phyloP scores from a whole-genome alignment of 78 protist genomes.

The Kipferlia bialata region DNA sequence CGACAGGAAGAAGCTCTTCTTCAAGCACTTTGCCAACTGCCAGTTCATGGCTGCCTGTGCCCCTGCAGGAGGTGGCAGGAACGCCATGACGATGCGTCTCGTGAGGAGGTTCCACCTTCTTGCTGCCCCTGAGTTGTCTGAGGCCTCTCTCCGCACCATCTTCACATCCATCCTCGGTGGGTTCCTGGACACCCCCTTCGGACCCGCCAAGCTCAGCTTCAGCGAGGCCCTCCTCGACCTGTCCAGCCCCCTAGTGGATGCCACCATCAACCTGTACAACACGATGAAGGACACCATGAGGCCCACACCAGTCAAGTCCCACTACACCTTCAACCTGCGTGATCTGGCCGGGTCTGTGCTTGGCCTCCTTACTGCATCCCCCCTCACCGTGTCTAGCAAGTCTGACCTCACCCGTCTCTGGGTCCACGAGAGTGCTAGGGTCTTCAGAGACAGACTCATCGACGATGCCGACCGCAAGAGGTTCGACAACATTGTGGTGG shows the following conservation, averaged over 20 bases:
- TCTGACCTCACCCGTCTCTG: conserved; percentile 32
- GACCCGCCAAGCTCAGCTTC: neutral
- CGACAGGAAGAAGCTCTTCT: conserved; percentile 40
- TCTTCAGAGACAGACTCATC: conserved; percentile 41
- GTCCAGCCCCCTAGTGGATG: conserved; percentile 26
- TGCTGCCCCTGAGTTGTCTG: conserved; percentile 31
- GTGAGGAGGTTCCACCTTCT: conserved; percentile 40
- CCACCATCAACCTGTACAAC: conserved; percentile 38
- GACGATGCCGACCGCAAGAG: conserved; percentile 15
- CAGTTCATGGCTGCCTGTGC: conserved; percentile 48
- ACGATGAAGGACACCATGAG: conserved; percentile 23
- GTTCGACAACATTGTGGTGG: conserved; percentile 6
- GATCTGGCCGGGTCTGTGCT: conserved; percentile 44
- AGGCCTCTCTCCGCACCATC: conserved; percentile 32
- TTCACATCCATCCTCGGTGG: conserved; percentile 46
- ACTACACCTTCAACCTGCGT: conserved; percentile 73
- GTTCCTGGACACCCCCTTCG: conserved; percentile 18
- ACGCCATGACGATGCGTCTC: conserved; percentile 47
- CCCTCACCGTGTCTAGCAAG: neutral
- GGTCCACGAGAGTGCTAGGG: conserved; percentile 36
- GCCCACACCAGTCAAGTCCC: conserved; percentile 64
- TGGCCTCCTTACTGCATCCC: conserved; percentile 33
- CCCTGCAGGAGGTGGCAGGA: conserved; percentile 69
- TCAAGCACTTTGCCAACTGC: conserved; percentile 32
- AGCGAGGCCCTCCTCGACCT: neutral